phyloP scores from a whole-genome alignment of 2,329 filamentous ascomycete species.

The Sphaerostilbella broomeana region DNA sequence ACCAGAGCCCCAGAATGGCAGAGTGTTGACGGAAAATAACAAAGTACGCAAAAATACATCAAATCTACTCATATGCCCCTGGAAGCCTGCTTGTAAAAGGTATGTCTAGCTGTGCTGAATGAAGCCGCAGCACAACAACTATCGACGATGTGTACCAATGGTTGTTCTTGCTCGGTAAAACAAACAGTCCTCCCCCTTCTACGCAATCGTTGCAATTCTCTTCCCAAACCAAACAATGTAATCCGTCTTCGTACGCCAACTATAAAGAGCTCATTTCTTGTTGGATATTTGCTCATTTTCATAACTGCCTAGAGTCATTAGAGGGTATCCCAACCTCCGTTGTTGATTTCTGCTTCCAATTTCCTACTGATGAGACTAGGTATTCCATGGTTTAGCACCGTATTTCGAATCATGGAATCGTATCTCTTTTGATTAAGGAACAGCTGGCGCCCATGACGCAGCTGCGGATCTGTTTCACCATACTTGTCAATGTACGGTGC shows the following conservation, averaged over 20 bases:
- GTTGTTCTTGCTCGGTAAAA: background rate
- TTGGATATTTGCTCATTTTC: background rate
- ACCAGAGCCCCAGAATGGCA: too few species aligned
- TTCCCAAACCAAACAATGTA: background rate
- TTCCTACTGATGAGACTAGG: slow-evolving; percentile 85
- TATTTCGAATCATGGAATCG: slow-evolving; percentile 75
- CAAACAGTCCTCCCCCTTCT: slow-evolving; percentile 2
- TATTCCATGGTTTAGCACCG: slow-evolving; percentile 81
- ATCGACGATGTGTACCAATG: too few species aligned
- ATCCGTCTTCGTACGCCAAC: slow-evolving; percentile 1
- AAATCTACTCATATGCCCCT: too few species aligned
- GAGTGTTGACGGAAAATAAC: too few species aligned
- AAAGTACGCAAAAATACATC: too few species aligned
- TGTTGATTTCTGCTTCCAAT: slow-evolving; percentile 92
- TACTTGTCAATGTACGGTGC: slow-evolving; percentile 95
- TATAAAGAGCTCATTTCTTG: background rate
- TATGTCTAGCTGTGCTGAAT: background rate
- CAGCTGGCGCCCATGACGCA: slow-evolving; percentile 80
- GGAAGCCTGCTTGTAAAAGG: too few species aligned
- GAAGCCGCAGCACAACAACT: too few species aligned
- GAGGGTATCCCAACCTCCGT: slow-evolving; percentile 86
- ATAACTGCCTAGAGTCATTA: slow-evolving; percentile 39
- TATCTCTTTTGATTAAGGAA: slow-evolving; percentile 93
- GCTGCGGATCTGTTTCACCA: slow-evolving; percentile 88
- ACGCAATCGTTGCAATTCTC: slow-evolving; percentile 1